Evolutionary conservation across 768 basidiomycete genomes (phyloP).

Genomic region (Imleria badia): DNA sequence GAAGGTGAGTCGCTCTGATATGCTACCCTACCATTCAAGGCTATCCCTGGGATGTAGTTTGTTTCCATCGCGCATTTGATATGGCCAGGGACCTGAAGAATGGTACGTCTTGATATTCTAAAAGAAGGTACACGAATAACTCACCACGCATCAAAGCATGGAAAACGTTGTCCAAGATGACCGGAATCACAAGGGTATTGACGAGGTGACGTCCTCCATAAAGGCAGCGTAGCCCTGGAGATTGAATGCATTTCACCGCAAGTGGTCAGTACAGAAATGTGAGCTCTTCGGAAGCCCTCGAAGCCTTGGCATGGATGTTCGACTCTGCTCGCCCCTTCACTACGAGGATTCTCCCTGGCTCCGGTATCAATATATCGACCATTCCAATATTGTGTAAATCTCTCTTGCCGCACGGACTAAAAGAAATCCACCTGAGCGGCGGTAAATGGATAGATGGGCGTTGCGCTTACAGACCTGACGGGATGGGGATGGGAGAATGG

Average conservation of each 20-base stretch:
- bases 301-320: constrained; percentile 42
- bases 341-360: constrained; percentile 62
- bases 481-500: constrained; percentile 81
- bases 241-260: constrained; percentile 22
- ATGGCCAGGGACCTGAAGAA: constrained; percentile 57
- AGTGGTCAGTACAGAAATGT: constrained; percentile 53
- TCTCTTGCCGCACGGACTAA: constrained; percentile 55
- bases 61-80: constrained; percentile 80
- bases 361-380: constrained; percentile 65
- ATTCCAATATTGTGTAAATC: constrained; percentile 47
- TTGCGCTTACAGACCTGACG: constrained; percentile 51
- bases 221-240: not conserved
- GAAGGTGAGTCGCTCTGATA: constrained; percentile 47
- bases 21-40: not conserved
- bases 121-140: not conserved
- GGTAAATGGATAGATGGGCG: constrained; percentile 58
- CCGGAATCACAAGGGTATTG: constrained; percentile 71
- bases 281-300: constrained; percentile 37
- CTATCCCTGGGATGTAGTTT: constrained; percentile 44
- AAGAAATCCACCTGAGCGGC: constrained; percentile 75
- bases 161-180: constrained; percentile 50
- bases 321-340: constrained; percentile 17
- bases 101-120: constrained; percentile 38
- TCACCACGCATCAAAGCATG: constrained; percentile 19
- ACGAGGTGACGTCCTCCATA: constrained; percentile 58